Conservation (phyloP, 2,329 filamentous ascomycete genomes). For the Aspergillus arachidicola region DNA sequence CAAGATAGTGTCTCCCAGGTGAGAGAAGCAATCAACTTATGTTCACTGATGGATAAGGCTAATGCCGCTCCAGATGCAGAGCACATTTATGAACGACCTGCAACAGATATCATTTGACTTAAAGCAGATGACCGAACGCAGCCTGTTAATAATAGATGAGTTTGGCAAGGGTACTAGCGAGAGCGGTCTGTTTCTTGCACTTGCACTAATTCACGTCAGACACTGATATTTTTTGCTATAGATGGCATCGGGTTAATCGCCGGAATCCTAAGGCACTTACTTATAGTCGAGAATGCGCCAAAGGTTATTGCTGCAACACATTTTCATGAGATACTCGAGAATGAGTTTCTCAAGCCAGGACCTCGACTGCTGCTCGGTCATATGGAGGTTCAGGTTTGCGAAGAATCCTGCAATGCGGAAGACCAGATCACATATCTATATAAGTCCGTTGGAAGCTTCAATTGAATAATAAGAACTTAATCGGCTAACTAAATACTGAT, state of each 20-base stretch:
- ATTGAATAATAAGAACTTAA: not conserved
- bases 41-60: not conserved
- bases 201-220: not conserved
- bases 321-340: constrained; percentile 61
- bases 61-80: constrained; percentile 51
- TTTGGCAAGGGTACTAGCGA: constrained; percentile 74
- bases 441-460: constrained; percentile 44
- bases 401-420: constrained; percentile 45
- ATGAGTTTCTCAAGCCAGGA: constrained; percentile 52
- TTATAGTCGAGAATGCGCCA: constrained; percentile 53
- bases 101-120: constrained; percentile 81
- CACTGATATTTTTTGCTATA: constrained; percentile 22
- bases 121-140: constrained; percentile 72
- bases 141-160: constrained; percentile 88
- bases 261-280: constrained; percentile 61
- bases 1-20: constrained; percentile 66
- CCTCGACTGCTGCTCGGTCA: constrained; percentile 57
- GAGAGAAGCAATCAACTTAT: constrained; percentile 2
- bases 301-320: constrained; percentile 66
- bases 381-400: constrained; percentile 58
- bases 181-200: constrained; percentile 40
- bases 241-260: constrained; percentile 68
- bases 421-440: constrained; percentile 69
- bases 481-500: constrained; percentile 2
- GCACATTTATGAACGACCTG: constrained; percentile 78